phyloP scores from a whole-genome alignment of 441 rosid species.

The Gossypium aridum region DNA sequence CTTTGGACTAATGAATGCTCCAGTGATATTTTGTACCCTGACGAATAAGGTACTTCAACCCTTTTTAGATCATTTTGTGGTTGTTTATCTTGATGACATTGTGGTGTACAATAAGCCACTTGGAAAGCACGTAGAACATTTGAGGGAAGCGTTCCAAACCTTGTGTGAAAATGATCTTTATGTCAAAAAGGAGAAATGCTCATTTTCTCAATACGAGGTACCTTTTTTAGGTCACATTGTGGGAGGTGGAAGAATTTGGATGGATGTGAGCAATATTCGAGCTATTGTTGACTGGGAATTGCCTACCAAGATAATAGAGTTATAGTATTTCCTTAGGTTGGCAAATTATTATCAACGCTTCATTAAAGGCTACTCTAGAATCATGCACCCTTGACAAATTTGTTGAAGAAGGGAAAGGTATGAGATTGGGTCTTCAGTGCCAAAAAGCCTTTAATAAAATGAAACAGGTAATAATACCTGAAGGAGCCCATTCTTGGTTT shows the following conservation, averaged over 20 bases:
- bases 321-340: background rate
- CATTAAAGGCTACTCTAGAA: no score
- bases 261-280: background rate
- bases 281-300: background rate
- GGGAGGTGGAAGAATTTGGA: background rate
- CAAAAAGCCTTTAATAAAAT: background rate
- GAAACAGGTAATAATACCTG: no score
- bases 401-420: background rate
- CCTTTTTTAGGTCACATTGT: no score
- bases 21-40: background rate
- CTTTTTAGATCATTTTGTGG: background rate
- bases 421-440: background rate
- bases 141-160: background rate
- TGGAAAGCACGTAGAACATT: background rate
- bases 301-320: no score
- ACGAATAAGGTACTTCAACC: background rate
- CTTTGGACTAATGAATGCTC: background rate
- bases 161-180: no score
- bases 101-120: background rate
- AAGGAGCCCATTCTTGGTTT: background rate
- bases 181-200: background rate
- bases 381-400: no score
- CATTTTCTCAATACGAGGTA: background rate
- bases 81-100: background rate
- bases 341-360: background rate